phyloP scores from a whole-genome alignment of 2,329 filamentous ascomycete genomes.

The Fusarium verticillioides region DNA sequence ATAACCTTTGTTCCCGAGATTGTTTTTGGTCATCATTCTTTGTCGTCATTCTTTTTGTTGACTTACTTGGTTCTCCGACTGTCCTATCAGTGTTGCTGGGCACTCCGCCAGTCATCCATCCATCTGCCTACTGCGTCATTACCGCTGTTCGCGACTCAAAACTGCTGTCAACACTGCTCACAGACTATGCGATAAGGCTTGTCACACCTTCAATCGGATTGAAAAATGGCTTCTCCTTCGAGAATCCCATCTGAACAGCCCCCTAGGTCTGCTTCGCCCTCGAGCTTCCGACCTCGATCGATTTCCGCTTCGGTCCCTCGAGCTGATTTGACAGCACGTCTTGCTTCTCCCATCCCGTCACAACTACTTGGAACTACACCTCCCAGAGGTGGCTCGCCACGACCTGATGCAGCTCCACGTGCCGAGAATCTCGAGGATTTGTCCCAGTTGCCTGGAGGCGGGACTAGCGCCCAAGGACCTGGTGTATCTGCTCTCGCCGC shows the following conservation, averaged over 20 bases:
- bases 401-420: conserved; percentile 35
- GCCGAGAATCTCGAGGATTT: conserved; percentile 54
- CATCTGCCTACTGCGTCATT: conserved; percentile 23
- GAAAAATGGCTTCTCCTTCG: conserved; percentile 53
- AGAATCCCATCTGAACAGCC: conserved; percentile 51
- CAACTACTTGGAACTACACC: conserved; percentile 51
- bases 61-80: conserved; percentile 6
- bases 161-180: conserved; percentile 14
- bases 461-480: conserved; percentile 75
- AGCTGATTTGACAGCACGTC: conserved; percentile 69
- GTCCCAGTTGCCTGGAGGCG: conserved; percentile 73
- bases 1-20: conserved; percentile 25
- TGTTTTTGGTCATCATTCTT: conserved; percentile 19
- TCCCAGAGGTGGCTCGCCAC: conserved; percentile 51
- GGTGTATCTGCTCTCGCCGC: conserved; percentile 89
- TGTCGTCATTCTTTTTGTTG: conserved; percentile 33
- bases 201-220: conserved; percentile 17
- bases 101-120: not conserved
- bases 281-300: conserved; percentile 58
- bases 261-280: conserved; percentile 60
- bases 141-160: conserved; percentile 17
- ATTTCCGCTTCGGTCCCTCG: conserved; percentile 66
- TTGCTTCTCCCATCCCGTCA: conserved; percentile 66
- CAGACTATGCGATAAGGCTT: conserved; percentile 45
- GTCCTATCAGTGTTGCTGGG: conserved; percentile 16